These are phyloP conservation scores for Suhomyces vadensis DNA, from an alignment of 805 yeast species.

Conservation along the genomic window DNA sequence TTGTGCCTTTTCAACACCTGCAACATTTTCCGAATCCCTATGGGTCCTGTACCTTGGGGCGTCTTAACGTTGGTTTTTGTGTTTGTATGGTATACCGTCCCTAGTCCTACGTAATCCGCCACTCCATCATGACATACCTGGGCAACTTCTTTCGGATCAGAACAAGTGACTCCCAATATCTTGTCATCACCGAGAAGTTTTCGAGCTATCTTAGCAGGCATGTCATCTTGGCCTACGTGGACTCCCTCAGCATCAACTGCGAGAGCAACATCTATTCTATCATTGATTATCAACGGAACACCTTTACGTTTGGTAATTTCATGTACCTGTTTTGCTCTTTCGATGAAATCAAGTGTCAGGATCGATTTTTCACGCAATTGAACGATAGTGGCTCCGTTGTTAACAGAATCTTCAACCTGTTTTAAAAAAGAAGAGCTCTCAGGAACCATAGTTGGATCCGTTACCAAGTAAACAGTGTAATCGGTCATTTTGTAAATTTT, in stretches of 20 bases:
- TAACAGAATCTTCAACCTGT: slow-evolving; percentile 64
- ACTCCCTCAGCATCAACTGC: slow-evolving; percentile 91
- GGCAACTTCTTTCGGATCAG: slow-evolving; percentile 55
- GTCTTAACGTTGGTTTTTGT: slow-evolving; percentile 64
- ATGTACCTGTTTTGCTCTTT: slow-evolving; percentile 61
- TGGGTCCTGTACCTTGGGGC: slow-evolving; percentile 57
- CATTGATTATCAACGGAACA: slow-evolving; percentile 83
- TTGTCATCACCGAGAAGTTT: slow-evolving; percentile 68
- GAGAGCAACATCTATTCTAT: slow-evolving; percentile 83
- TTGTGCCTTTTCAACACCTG: slow-evolving; percentile 38
- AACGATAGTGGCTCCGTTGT: slow-evolving; percentile 75
- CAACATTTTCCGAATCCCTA: slow-evolving; percentile 60
- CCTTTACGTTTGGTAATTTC: slow-evolving; percentile 55
- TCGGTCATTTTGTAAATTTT: slow-evolving; percentile 42
- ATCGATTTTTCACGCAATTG: slow-evolving; percentile 80
- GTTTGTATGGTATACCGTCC: slow-evolving; percentile 71
- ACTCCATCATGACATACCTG: slow-evolving; percentile 49
- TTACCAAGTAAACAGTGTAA: slow-evolving; percentile 72
- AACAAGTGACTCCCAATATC: slow-evolving; percentile 78
- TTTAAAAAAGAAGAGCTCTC: slow-evolving; percentile 45
- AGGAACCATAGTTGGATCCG: slow-evolving; percentile 77
- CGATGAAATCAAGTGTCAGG: slow-evolving; percentile 67
- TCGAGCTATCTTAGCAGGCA: slow-evolving; percentile 62
- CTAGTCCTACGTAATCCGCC: slow-evolving; percentile 83
- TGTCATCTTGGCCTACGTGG: slow-evolving; percentile 91